Conservation (phyloP, 768 basidiomycete species). For the Termitomyces titanicus region DNA sequence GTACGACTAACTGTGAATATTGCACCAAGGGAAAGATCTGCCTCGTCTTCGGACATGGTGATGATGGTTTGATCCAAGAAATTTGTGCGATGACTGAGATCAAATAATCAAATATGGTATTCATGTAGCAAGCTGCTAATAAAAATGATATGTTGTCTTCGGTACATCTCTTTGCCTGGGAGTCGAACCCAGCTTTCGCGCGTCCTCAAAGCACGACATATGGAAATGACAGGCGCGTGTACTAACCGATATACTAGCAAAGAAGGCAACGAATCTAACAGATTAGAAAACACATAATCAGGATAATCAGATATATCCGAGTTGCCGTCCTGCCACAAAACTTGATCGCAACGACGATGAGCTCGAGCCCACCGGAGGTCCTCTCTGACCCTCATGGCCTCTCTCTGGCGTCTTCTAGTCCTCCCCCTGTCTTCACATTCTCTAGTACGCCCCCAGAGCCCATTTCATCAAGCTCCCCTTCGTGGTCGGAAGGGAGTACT, state of each 20-base stretch:
- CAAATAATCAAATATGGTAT: not conserved
- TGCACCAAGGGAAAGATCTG: slow-evolving; percentile 10
- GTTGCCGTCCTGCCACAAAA: too few species aligned
- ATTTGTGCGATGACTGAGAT: not conserved
- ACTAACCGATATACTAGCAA: too few species aligned
- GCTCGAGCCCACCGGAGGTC: not conserved
- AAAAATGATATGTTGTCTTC: too few species aligned
- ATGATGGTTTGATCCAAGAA: slow-evolving; percentile 3
- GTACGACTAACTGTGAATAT: slow-evolving; percentile 47
- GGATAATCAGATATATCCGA: too few species aligned
- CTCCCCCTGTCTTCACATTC: not conserved
- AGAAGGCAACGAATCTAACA: too few species aligned
- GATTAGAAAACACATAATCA: too few species aligned
- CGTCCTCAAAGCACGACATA: too few species aligned
- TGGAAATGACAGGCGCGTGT: too few species aligned
- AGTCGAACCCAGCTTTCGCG: too few species aligned
- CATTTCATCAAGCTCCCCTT: not conserved
- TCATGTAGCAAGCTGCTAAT: too few species aligned
- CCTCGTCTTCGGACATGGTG: slow-evolving; percentile 15
- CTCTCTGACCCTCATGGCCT: too few species aligned
- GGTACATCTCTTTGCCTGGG: too few species aligned
- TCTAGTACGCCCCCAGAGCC: not conserved
- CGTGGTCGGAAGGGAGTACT: not conserved
- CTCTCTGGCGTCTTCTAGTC: not conserved
- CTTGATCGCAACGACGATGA: not conserved